Evolutionary conservation across 2,329 filamentous ascomycete genomes (phyloP).

Genomic region (Sclerotinia spermophila): DNA sequence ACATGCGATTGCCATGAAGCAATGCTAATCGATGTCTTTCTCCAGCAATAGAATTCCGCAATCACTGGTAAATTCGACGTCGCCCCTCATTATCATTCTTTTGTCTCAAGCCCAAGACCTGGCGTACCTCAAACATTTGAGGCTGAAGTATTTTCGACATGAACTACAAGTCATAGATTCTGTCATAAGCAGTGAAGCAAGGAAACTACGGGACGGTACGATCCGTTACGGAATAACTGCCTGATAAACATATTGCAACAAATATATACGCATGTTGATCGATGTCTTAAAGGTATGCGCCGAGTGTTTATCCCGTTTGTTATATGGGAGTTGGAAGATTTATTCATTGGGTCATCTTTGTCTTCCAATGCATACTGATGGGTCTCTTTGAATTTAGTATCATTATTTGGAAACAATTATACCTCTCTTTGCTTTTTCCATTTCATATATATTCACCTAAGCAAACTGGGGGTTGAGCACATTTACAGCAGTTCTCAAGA

Average conservation of each 20-base stretch:
- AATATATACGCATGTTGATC: constrained; percentile 6
- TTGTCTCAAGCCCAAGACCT: constrained; percentile 9
- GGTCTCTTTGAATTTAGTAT: constrained; percentile 6
- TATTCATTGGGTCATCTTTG: background rate
- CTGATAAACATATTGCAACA: constrained; percentile 2
- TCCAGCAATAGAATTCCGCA: background rate
- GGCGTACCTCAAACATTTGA: constrained; percentile 16
- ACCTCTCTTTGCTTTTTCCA: background rate
- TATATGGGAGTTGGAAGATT: background rate
- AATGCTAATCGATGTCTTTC: constrained; percentile 12
- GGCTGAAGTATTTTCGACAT: constrained; percentile 18
- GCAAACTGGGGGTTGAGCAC: background rate
- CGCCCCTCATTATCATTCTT: background rate
- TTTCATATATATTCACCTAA: constrained; percentile 10
- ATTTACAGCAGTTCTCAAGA: constrained; percentile 9
- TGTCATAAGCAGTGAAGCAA: constrained; percentile 14
- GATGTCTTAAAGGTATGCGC: constrained; percentile 18
- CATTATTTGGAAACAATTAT: constrained; percentile 4
- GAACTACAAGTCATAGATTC: constrained; percentile 15
- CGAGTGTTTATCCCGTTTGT: background rate
- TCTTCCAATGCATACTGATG: constrained; percentile 11
- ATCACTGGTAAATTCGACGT: background rate
- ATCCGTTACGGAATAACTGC: background rate
- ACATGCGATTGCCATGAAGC: constrained; percentile 7
- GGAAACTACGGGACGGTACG: constrained; percentile 1